Percentiles rank a stretch among this genome's conserved stretches.
phyloP scores from a whole-genome alignment of 345 rosid species.

The Dovyalis caffra region DNA sequence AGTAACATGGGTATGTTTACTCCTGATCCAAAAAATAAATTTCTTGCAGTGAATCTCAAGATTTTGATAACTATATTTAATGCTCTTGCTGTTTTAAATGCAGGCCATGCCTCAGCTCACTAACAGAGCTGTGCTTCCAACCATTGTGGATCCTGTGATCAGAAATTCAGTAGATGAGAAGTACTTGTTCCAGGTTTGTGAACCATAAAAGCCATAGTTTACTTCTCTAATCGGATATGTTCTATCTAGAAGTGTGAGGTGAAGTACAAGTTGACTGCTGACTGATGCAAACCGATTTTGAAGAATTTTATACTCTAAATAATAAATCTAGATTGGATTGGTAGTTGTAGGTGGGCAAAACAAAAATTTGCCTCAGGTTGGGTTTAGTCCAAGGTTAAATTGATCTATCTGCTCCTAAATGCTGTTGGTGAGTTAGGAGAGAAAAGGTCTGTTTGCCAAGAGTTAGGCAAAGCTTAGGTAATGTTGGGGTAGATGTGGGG shows the following conservation, averaged over 20 bases:
- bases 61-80: neutral
- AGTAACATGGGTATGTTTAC: slow-evolving; percentile 76
- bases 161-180: slow-evolving; percentile 74
- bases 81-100: slow-evolving; percentile 18
- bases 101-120: slow-evolving; percentile 99
- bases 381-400: neutral
- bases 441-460: neutral
- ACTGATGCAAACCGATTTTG: neutral
- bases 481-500: neutral
- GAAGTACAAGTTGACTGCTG: neutral
- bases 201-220: neutral
- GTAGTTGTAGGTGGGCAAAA: neutral
- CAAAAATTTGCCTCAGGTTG: neutral
- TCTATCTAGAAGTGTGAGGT: neutral
- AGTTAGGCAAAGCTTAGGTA: neutral
- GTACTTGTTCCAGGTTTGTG: slow-evolving; percentile 85
- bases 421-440: neutral
- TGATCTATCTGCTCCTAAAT: neutral
- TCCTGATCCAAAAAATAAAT: neutral
- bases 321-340: neutral
- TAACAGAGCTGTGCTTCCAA: slow-evolving; percentile 80
- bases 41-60: neutral
- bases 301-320: neutral
- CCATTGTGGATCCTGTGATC: slow-evolving; percentile 76
- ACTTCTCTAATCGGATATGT: neutral